A percentile compares a stretch with the other conserved stretches of the same genome.
These are phyloP conservation scores for Aegilops umbellulata DNA, from an alignment of 176 grass and related monocot genomes.

Conservation along the genomic window DNA sequence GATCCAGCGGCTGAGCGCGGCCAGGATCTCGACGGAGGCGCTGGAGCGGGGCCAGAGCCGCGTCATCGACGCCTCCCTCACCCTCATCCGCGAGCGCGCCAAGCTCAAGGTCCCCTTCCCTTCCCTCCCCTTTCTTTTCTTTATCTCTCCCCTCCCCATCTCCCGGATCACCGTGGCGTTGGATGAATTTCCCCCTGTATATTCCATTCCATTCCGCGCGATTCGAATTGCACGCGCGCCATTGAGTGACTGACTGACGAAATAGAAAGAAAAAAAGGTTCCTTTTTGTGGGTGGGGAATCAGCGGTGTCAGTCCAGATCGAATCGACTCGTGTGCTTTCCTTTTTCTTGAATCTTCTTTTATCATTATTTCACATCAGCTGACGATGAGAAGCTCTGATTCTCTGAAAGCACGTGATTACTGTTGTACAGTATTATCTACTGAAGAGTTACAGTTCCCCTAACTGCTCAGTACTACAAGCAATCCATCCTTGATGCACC, in stretches of 20 bases:
- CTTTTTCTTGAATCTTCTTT: neutral
- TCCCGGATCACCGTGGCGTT: neutral
- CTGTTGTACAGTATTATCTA: no score
- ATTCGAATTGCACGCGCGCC: neutral
- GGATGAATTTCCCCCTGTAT: neutral
- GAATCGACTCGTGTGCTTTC: neutral
- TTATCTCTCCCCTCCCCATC: neutral
- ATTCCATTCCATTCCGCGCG: neutral
- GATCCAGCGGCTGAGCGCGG: constrained; percentile 62
- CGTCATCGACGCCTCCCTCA: constrained; percentile 95
- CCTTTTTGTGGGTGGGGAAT: neutral
- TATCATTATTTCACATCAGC: neutral
- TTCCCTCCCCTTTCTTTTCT: accelerated
- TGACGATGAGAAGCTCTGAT: neutral
- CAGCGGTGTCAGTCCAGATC: neutral
- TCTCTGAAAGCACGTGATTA: neutral
- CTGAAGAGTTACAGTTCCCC: neutral
- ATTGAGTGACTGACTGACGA: neutral
- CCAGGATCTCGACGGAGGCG: constrained; percentile 56
- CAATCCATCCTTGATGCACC: neutral
- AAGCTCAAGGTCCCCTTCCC: constrained; percentile 73
- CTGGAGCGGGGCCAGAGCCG: constrained; percentile 81
- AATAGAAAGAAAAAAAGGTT: neutral
- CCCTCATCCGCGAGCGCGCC: constrained; percentile 92
- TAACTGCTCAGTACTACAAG: no score